Percentiles rank a stretch among this genome's conserved stretches.
Evolutionary conservation across 2,329 filamentous ascomycete species (phyloP).

Genomic region (Hypoxylon rubiginosum): DNA sequence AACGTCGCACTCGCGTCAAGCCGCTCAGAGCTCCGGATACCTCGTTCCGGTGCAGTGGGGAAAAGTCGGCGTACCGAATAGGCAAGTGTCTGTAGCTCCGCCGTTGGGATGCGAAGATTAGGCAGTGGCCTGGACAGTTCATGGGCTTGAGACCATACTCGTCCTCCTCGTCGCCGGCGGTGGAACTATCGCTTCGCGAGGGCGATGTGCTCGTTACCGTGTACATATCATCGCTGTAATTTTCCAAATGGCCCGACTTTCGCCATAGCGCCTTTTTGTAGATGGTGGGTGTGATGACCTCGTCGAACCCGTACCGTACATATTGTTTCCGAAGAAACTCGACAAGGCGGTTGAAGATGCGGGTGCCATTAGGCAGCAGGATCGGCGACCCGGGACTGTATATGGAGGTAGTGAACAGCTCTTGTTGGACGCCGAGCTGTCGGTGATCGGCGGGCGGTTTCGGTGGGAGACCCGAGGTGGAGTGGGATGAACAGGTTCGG

Average conservation of each 20-base stretch:
- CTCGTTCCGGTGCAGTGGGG: constrained; percentile 95
- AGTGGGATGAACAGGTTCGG: constrained; percentile 50
- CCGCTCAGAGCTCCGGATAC: constrained; percentile 91
- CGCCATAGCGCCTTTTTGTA: constrained; percentile 92
- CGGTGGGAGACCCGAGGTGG: constrained; percentile 44
- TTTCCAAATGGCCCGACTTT: constrained; percentile 87
- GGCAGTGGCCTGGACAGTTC: constrained; percentile 97
- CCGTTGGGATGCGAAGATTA: constrained; percentile 86
- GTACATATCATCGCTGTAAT: constrained; percentile 95
- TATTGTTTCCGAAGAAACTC: constrained; percentile 88
- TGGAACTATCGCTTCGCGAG: constrained; percentile 53
- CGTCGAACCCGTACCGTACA: constrained; percentile 85
- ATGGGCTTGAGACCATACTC: constrained; percentile 86
- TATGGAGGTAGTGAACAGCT: constrained; percentile 81
- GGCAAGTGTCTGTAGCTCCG: constrained; percentile 92
- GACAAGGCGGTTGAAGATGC: constrained; percentile 86
- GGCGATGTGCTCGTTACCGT: constrained; percentile 74
- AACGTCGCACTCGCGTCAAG: constrained; percentile 90
- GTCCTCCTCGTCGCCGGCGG: constrained; percentile 53
- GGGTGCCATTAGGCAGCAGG: constrained; percentile 84
- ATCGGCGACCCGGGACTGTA: constrained; percentile 90
- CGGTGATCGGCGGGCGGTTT: constrained; percentile 66
- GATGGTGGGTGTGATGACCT: constrained; percentile 90
- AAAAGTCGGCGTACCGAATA: constrained; percentile 94
- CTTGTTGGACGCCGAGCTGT: constrained; percentile 73